Base-by-base conservation (phyloP, 768 basidiomycete species). In the Hysterangium stoloniferum region DNA sequence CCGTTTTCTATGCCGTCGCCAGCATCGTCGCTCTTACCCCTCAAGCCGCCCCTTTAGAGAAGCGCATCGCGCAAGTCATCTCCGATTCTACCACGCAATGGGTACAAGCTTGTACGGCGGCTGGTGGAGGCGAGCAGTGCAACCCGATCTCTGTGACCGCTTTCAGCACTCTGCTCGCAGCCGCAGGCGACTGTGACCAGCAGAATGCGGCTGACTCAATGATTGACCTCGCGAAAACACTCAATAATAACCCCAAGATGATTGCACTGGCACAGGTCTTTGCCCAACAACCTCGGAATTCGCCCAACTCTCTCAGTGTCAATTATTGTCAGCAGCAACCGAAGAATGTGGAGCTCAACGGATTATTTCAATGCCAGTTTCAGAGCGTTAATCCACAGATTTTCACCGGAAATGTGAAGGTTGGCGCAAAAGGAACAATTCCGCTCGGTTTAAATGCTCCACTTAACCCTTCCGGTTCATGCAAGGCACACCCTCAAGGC, bases 321-420 rank as follows among this genome's bases (percentile, higher is more conserved):
- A 73, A 63, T 1, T 80, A 79, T 64, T 81, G 79, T 62, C 71
- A 79, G 54, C 57, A 65, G n/a, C 70, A 77, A 0, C 77, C 77
- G 13, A 61, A 61, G 51, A 79, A 80, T 54, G 22, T 64, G 0
- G 75, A 80, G 59, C 70, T 82, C 11, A 66, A 72, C 43, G 77
- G 78, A 6, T 65, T 76, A 27, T 79, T 74, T 66, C 78, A 79
- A 57, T 80, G 77, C 59, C 80, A 81, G 61, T 79, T 73, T 62
- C 62, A 68, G 55, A 71, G 76, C 47, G 69, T 67, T 20, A 59
- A 77, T 44, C 66, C 65, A 32, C 66, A 56, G 8, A 68, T 63
- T 1, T 80, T 80, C 56, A 72, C 71, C 43, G 71, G 72, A 33
- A 69, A 70, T 35, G 52, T 66, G 38, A 54, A 62, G 7, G 67